Conservation (phyloP, 1,284 basidiomycete species). For the Neonothopanus nambi region DNA sequence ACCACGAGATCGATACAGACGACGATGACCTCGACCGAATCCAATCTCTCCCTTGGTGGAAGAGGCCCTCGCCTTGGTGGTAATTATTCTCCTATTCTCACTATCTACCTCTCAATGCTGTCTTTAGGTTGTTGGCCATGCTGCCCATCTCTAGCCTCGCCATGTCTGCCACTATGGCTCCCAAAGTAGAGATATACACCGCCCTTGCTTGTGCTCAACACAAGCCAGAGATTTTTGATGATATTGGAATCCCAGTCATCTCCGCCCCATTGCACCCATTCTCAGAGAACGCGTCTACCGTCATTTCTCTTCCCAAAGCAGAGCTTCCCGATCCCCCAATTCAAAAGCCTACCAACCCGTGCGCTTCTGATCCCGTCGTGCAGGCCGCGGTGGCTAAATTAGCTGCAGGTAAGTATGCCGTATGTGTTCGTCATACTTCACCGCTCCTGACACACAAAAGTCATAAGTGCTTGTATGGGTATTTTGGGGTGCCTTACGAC, state of each 20-base stretch:
- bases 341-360: slow-evolving; percentile 33
- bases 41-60: slow-evolving; percentile 64
- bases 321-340: neutral
- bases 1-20: slow-evolving; percentile 34
- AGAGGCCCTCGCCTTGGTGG: slow-evolving; percentile 68
- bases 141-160: slow-evolving; percentile 56
- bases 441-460: slow-evolving; percentile 28
- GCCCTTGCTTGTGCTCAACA: slow-evolving; percentile 53
- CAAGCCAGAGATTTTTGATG: slow-evolving; percentile 48
- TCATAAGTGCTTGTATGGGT: slow-evolving; percentile 70
- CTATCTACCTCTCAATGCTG: neutral
- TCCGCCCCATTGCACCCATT: slow-evolving; percentile 10
- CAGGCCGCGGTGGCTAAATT: slow-evolving; percentile 72
- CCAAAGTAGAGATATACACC: slow-evolving; percentile 66
- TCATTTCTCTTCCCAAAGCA: neutral
- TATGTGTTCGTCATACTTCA: neutral
- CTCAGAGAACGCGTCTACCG: neutral
- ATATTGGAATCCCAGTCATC: slow-evolving; percentile 18
- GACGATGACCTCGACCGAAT: no score
- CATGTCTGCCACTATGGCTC: slow-evolving; percentile 56
- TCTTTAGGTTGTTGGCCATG: slow-evolving; percentile 54
- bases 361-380: slow-evolving; percentile 72
- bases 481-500: slow-evolving; percentile 74
- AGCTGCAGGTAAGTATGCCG: slow-evolving; percentile 53
- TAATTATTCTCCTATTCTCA: slow-evolving; percentile 32